A percentile compares a stretch with the other conserved stretches of the same genome.
phyloP scores from a whole-genome alignment of 768 basidiomycete genomes.

The Leccinellum luteum region DNA sequence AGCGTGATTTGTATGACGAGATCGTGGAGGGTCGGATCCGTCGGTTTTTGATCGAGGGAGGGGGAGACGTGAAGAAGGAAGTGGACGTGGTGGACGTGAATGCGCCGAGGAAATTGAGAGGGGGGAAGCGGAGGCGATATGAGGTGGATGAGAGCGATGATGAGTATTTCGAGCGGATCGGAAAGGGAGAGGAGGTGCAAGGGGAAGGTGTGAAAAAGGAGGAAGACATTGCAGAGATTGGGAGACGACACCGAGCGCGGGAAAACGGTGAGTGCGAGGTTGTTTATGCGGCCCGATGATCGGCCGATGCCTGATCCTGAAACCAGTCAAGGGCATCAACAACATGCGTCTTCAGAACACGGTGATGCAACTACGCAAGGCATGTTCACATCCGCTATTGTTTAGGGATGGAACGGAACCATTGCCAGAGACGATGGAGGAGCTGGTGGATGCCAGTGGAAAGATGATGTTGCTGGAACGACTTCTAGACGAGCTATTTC shows the following conservation, averaged over 20 bases:
- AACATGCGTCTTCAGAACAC: conserved; percentile 93
- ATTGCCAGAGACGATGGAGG: conserved; percentile 61
- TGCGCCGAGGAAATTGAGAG: conserved; percentile 34
- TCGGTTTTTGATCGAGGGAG: conserved; percentile 49
- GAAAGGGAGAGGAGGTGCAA: conserved; percentile 44
- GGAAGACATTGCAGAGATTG: conserved; percentile 52
- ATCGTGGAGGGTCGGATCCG: conserved; percentile 73
- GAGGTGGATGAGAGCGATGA: conserved; percentile 56
- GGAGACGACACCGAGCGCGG: conserved; percentile 54
- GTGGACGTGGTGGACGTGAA: conserved; percentile 27
- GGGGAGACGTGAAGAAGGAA: conserved; percentile 22
- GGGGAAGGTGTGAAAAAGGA: conserved; percentile 35
- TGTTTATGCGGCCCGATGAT: not conserved
- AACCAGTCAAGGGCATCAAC: conserved; percentile 76
- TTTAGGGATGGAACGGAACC: conserved; percentile 49
- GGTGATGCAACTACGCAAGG: conserved; percentile 97
- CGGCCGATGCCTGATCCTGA: conserved; percentile 1
- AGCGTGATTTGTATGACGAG: conserved; percentile 82
- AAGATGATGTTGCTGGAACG: conserved; percentile 98
- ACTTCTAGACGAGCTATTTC: conserved; percentile 79
- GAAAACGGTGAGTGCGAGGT: conserved; percentile 51
- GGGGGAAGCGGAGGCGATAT: conserved; percentile 44
- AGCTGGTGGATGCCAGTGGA: conserved; percentile 82
- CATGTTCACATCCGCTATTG: conserved; percentile 89
- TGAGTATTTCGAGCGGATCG: conserved; percentile 64